Evolutionary conservation across 345 rosid genomes (phyloP).

Genomic region (Theobroma cacao): DNA sequence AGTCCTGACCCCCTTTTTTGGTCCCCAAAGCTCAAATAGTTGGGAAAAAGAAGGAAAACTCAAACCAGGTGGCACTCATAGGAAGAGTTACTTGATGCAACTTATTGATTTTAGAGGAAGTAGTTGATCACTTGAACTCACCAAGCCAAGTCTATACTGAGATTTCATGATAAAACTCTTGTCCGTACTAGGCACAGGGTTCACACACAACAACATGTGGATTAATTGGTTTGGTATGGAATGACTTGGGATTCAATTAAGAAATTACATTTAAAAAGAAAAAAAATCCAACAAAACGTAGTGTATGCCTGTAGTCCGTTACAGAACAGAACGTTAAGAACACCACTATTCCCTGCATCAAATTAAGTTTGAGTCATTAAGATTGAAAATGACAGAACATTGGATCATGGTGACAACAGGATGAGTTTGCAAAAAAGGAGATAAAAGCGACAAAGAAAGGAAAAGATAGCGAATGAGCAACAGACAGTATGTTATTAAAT

Average conservation of each 20-base stretch:
- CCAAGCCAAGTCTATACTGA: neutral
- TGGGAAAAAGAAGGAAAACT: neutral
- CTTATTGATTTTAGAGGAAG: neutral
- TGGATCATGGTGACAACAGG: slow-evolving; percentile 18
- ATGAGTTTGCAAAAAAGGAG: slow-evolving; percentile 14
- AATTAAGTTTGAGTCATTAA: neutral
- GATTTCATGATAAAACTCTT: neutral
- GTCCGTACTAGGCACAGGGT: neutral
- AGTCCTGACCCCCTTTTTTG: neutral
- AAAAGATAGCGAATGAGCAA: slow-evolving; percentile 11
- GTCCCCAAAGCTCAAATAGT: neutral
- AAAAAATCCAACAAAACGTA: slow-evolving; percentile 32
- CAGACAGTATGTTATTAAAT: slow-evolving; percentile 7
- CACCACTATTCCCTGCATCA: slow-evolving; percentile 24
- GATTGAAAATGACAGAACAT: neutral
- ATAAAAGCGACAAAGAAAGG: slow-evolving; percentile 1
- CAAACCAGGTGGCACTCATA: neutral
- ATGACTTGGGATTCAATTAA: slow-evolving; percentile 10
- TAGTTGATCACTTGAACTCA: slow-evolving; percentile 1
- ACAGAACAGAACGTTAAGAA: neutral
- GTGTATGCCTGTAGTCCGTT: slow-evolving; percentile 22
- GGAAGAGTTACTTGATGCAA: neutral
- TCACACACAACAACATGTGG: neutral
- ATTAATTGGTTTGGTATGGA: slow-evolving; percentile 5
- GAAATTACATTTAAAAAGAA: slow-evolving; percentile 7